These are phyloP conservation scores for Hemileccinum impolitum DNA, from an alignment of 768 basidiomycete species.

Conservation along the genomic window DNA sequence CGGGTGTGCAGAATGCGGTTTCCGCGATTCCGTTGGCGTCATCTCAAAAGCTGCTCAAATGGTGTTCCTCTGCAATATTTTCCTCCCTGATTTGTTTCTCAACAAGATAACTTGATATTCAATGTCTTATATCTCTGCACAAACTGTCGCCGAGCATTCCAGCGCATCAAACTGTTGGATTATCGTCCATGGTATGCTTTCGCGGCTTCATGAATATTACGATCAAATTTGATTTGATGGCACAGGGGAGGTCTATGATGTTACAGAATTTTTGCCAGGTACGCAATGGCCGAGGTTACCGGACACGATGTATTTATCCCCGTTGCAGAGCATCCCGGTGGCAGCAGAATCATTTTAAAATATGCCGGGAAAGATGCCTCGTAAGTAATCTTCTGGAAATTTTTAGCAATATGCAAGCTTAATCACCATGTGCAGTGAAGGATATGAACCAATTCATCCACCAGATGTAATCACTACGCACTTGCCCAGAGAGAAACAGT, in stretches of 20 bases:
- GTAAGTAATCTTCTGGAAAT: constrained; percentile 36
- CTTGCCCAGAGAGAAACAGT: constrained; percentile 83
- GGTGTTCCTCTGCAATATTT: neutral
- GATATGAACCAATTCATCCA: constrained; percentile 86
- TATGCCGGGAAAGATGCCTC: constrained; percentile 87
- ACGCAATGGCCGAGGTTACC: constrained; percentile 45
- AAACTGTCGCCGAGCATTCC: constrained; percentile 50
- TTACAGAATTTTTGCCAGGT: constrained; percentile 73
- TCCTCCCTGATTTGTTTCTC: neutral
- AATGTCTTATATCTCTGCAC: constrained; percentile 33
- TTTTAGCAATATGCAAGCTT: neutral
- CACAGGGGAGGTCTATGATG: constrained; percentile 75
- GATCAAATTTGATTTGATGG: constrained; percentile 59
- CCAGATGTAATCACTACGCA: constrained; percentile 72
- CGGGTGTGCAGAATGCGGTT: constrained; percentile 1
- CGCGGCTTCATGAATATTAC: constrained; percentile 30
- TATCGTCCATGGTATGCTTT: constrained; percentile 64
- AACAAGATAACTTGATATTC: neutral
- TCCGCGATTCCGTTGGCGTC: constrained; percentile 14
- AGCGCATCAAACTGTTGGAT: constrained; percentile 68
- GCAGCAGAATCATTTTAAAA: constrained; percentile 77
- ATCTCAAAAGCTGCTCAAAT: constrained; percentile 10
- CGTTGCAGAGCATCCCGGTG: constrained; percentile 62
- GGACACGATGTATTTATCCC: neutral
- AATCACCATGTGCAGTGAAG: constrained; percentile 39